Percentiles rank a stretch among this genome's conserved stretches.
These are phyloP conservation scores for Hemisphaericaspora xylofermentans DNA, from an alignment of 1,139 yeast genomes.

Conservation along the genomic window DNA sequence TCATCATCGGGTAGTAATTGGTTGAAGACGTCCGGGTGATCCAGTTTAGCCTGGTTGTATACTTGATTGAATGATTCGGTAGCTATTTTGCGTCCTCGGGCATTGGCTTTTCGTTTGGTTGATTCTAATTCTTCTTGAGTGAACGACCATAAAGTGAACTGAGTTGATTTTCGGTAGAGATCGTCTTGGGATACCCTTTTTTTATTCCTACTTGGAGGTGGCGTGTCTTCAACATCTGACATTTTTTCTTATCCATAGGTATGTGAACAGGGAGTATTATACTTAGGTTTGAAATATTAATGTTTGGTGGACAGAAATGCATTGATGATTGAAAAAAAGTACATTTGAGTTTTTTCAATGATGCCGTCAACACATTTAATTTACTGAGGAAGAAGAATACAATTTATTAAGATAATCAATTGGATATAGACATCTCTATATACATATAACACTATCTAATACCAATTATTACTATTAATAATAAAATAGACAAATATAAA, in stretches of 20 bases:
- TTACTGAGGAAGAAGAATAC: no score
- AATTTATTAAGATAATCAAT: no score
- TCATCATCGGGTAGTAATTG: constrained; percentile 28
- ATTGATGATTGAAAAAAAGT: no score
- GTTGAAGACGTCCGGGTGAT: constrained; percentile 28
- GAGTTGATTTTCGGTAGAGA: constrained; percentile 81
- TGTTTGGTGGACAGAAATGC: no score
- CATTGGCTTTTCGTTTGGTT: constrained; percentile 49
- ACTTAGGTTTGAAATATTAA: no score
- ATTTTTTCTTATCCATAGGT: no score
- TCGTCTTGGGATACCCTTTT: constrained; percentile 66
- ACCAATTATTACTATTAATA: neutral
- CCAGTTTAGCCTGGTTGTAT: constrained; percentile 27
- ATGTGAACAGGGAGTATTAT: no score
- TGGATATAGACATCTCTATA: neutral
- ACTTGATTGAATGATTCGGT: constrained; percentile 33
- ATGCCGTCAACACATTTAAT: no score
- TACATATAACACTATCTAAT: neutral
- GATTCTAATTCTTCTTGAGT: constrained; percentile 54
- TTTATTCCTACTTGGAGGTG: constrained; percentile 10
- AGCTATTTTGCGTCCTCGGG: constrained; percentile 48
- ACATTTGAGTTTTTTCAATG: no score
- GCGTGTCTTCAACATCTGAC: neutral
- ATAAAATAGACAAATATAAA: neutral
- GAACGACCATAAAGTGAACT: constrained; percentile 83